phyloP scores from a whole-genome alignment of 1,139 yeast species.

The Hyphopichia wangnamkhiaoensis region DNA sequence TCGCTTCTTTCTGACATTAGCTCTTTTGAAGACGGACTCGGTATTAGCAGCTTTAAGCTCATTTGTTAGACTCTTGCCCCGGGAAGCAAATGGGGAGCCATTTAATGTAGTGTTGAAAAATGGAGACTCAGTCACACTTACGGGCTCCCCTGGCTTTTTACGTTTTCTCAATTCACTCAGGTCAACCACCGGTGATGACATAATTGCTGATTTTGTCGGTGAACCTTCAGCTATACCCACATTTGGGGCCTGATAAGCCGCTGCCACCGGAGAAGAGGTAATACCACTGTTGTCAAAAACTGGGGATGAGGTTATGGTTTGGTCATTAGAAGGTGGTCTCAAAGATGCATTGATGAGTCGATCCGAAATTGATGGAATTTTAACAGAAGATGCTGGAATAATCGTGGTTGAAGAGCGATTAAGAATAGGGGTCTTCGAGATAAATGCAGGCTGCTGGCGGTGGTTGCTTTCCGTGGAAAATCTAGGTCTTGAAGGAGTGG shows the following conservation, averaged over 20 bases:
- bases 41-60: not conserved
- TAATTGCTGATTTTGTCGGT: conserved; percentile 6
- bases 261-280: conserved; percentile 28
- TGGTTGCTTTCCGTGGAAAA: not conserved
- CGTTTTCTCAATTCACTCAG: conserved; percentile 7
- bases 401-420: conserved; percentile 7
- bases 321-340: conserved; percentile 4
- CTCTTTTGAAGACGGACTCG: not conserved
- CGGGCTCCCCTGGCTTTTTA: conserved; percentile 39
- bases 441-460: not conserved
- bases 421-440: conserved; percentile 2
- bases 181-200: conserved; percentile 19
- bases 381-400: conserved; percentile 2
- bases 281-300: not conserved
- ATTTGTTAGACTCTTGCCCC: not conserved
- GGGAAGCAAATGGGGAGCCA: conserved; percentile 20
- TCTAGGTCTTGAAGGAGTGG: conserved; percentile 6
- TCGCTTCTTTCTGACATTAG: not conserved
- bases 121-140: conserved; percentile 32
- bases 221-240: conserved; percentile 4
- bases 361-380: conserved; percentile 2
- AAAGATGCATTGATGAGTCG: conserved; percentile 3
- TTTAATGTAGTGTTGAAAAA: conserved; percentile 25
- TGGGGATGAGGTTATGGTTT: conserved; percentile 5
- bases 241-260: conserved; percentile 21